Evolutionary conservation across 495 filamentous ascomycete genomes (phyloP), one percentile per base, ranked within the genome.

Genomic region (Penicilliopsis zonata): DNA sequence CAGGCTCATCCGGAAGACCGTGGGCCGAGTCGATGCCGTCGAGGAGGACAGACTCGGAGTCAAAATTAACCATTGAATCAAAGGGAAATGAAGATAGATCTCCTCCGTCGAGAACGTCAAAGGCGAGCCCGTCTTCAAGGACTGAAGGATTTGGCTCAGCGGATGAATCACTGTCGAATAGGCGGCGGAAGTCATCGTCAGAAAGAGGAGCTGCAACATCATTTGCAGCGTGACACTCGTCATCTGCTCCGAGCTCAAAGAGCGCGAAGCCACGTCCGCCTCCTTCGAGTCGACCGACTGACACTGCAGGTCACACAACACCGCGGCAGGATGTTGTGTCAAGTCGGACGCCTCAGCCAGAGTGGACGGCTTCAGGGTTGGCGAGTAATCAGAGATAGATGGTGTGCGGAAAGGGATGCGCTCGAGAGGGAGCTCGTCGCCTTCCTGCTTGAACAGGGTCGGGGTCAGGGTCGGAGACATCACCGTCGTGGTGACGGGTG

Each of bases 301-400:
- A 95, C 90, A 98, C 90, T 80, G 90, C 90, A 94, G 90, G 90
- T 88, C 90, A 70, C 84, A 95, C 88, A 95, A 93, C 87, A 94
- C 77, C 86, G 71, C 88, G 69, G 90, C 90, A 94, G 90, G 84
- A 94, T 93, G 88, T 94, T 93, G 88, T 95, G 86, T 86, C 90
- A 72, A 60, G 69, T 90, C 83, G 73, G 80, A 67, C 65, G 80
- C 78, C 68, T 71, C 69, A 59, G 69, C 69, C 67, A 63, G 62
- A 59, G 57, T 57, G 47, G 65, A 59, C 42, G 64, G 64, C 44
- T 61, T 53, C 9, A 69, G 49, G 33, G 53, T 66, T 9, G 62
- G 62, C 5, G 67, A 71, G 50, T 64, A 65, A 31, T 64, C 63
- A 47, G 57, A 55, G 18, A 57, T 35, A 31, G 65, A 60, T 13